Evolutionary conservation across 306 rosid genomes (phyloP).

Genomic region (Mimosa bimucronata): DNA sequence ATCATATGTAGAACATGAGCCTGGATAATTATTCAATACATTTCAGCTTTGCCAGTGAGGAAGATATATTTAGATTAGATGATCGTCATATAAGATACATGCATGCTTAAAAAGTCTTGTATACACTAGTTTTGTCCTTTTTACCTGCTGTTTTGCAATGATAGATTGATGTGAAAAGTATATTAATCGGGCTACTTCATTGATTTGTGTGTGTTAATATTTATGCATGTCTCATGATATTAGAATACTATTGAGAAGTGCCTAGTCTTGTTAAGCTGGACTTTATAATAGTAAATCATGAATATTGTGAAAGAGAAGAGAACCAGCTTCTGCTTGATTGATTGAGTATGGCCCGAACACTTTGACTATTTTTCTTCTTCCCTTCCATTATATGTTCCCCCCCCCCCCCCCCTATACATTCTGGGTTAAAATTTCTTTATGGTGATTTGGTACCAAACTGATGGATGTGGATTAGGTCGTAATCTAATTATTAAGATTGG

Average conservation of each 20-base stretch:
- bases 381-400: neutral
- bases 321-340: neutral
- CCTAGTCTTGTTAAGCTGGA: neutral
- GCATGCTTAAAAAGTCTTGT: neutral
- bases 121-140: neutral
- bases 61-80: neutral
- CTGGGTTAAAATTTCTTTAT: neutral
- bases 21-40: constrained; percentile 1
- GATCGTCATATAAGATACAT: neutral
- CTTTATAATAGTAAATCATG: neutral
- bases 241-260: constrained; percentile 6
- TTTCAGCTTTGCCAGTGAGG: neutral
- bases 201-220: neutral
- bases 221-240: neutral
- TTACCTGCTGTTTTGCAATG: neutral
- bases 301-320: neutral
- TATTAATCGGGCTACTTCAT: neutral
- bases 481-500: neutral
- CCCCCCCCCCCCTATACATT: too few relatives aligned
- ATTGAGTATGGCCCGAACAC: neutral
- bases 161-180: neutral
- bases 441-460: neutral
- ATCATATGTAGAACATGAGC: constrained; percentile 2
- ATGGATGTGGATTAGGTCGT: neutral
- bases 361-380: neutral